Base-by-base conservation (phyloP, 2,329 filamentous ascomycete genomes). In the Chaetomium sp. region DNA sequence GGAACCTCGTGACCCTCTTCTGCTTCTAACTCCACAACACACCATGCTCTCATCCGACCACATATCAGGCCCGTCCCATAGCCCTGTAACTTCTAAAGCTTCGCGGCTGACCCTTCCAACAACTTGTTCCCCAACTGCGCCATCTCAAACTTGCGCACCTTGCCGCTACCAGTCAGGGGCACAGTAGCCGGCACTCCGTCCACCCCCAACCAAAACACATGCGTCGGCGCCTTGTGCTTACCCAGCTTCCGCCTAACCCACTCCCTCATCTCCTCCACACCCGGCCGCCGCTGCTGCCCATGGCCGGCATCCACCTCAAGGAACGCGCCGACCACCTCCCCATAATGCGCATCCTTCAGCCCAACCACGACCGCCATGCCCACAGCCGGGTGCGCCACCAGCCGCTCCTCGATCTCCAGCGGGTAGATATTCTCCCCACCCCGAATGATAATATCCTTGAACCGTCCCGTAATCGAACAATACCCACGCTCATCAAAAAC, bases 401-500 rank as follows among this genome's bases (percentile, higher is more conserved):
- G 81, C 2, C 89, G 83, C 74, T 91, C 88, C 75, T 92, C 90
- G 65, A 92, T 91, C 73, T 92, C 89, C 25, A 91, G 82, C 1
- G 90, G 90, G 72, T 91, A 90, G 74, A 83, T 85, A 75, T 92
- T 92, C 75, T 91, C 89, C 56, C 89, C 89, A 62, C 89, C 90
- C 71, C 90, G 81, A 66, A 92, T 92, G 64, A 92, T 91, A 42
- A 92, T 91, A 65, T 93, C 90, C 78, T 92, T 92, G 77, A 91
- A 91, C 23, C 90, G 81, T 0, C 90, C 90, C 0, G 90, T 92
- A 69, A 93, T 92, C 7, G 80, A 82, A 69, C 89, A 91, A 72
- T 90, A 91, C 0, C 89, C 90, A 9, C 86, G 77, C 38, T 86
- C 83, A 65, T 92, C 89, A 64, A 88, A 86, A 7, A 88, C 81